phyloP scores from a whole-genome alignment of 306 rosid genomes.

The Acacia melanoxylon region DNA sequence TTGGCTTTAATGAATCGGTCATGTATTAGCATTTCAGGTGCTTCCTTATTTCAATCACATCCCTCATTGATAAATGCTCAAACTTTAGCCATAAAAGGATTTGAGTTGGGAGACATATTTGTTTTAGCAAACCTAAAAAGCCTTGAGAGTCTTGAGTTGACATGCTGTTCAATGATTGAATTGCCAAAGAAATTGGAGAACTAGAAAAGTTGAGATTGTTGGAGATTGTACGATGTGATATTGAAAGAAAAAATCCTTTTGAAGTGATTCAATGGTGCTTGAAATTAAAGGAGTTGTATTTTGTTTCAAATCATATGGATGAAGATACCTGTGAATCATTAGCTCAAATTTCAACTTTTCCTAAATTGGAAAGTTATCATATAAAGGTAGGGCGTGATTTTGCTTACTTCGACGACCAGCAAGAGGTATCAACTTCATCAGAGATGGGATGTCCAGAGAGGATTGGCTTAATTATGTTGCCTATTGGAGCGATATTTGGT shows the following conservation, averaged over 20 bases:
- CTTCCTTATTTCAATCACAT: too few relatives aligned
- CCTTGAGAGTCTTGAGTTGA: neutral
- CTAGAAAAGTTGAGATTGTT: neutral
- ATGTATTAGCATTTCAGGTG: too few relatives aligned
- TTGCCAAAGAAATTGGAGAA: neutral
- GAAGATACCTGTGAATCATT: neutral
- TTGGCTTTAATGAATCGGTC: too few relatives aligned
- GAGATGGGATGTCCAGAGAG: too few relatives aligned
- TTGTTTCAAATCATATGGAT: neutral
- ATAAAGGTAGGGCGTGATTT: too few relatives aligned
- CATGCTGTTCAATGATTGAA: neutral
- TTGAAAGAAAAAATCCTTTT: neutral
- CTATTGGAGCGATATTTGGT: too few relatives aligned
- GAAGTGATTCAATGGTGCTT: slow-evolving; percentile 12
- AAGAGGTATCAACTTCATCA: too few relatives aligned
- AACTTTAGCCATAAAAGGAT: neutral
- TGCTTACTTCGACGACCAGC: too few relatives aligned
- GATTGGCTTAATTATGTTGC: too few relatives aligned
- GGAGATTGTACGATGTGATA: neutral
- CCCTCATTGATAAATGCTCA: too few relatives aligned
- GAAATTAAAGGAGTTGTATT: slow-evolving; percentile 10
- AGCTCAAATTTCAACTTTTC: neutral
- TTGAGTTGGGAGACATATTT: neutral
- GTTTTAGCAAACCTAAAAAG: neutral
- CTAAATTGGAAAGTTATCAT: slow-evolving; percentile 23